Evolutionary conservation across 108 stramenopile genomes (phyloP).

Genomic region (Cyclotella kingstonii): DNA sequence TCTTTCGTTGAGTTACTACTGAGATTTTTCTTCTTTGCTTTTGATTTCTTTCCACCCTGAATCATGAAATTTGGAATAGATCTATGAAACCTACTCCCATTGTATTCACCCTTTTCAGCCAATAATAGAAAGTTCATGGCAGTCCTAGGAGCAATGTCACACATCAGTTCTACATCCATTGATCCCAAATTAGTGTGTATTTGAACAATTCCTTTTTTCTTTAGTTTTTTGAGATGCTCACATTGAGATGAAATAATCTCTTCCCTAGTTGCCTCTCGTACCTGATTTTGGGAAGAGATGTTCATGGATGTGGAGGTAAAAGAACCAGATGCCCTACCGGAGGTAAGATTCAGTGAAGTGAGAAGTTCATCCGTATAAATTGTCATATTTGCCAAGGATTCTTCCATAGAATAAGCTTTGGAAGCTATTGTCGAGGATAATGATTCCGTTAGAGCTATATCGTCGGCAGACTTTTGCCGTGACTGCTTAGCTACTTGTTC

Average conservation of each 20-base stretch:
- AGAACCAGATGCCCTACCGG: constrained; percentile 68
- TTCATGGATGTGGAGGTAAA: constrained; percentile 71
- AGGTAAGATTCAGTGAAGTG: constrained; percentile 60
- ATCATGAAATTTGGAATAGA: constrained; percentile 90
- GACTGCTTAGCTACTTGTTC: constrained; percentile 13
- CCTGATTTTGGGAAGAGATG: constrained; percentile 49
- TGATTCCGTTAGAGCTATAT: not conserved
- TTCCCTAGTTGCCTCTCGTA: constrained; percentile 79
- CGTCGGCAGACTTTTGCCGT: constrained; percentile 13
- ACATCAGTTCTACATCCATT: constrained; percentile 90
- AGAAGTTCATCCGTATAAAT: constrained; percentile 65
- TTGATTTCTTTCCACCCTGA: constrained; percentile 88
- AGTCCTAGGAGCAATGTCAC: constrained; percentile 89
- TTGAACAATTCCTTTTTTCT: constrained; percentile 90
- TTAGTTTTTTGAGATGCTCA: constrained; percentile 55
- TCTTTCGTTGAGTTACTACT: constrained; percentile 39
- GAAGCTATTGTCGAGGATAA: constrained; percentile 2
- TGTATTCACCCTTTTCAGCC: constrained; percentile 80
- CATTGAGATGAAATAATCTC: constrained; percentile 85
- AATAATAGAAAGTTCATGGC: constrained; percentile 91
- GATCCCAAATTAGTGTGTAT: constrained; percentile 83
- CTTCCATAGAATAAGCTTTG: too few relatives aligned
- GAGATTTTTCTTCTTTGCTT: constrained; percentile 22
- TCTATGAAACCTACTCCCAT: constrained; percentile 90
- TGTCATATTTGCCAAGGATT: constrained; percentile 11